Evolutionary conservation across 306 rosid species (phyloP).

Genomic region (Corylus heterophylla): DNA sequence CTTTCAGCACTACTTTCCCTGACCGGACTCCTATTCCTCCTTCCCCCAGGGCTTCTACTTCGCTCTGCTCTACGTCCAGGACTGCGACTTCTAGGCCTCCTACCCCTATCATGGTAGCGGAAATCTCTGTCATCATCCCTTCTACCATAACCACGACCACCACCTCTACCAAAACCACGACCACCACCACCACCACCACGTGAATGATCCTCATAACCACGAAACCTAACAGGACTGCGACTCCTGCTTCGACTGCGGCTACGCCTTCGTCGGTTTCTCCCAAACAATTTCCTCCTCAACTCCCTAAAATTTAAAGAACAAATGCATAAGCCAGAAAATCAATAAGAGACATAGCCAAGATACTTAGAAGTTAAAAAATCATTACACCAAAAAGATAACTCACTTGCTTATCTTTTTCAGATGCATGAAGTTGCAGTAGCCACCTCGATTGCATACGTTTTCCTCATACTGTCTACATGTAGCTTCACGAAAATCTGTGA

Average conservation of each 20-base stretch:
- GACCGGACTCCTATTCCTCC: conserved; percentile 65
- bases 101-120: conserved; percentile 60
- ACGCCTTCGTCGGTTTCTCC: conserved; percentile 75
- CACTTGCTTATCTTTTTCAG: conserved; percentile 95
- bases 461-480: conserved; percentile 99
- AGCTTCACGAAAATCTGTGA: conserved; percentile 99
- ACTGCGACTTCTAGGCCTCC: conserved; percentile 92
- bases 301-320: conserved; percentile 53
- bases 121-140: conserved; percentile 76
- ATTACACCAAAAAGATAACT: neutral
- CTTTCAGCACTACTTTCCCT: conserved; percentile 95
- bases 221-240: conserved; percentile 80
- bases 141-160: conserved; percentile 62
- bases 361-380: neutral
- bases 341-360: neutral
- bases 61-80: conserved; percentile 78
- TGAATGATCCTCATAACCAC: conserved; percentile 68
- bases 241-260: conserved; percentile 77
- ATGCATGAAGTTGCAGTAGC: conserved; percentile 98
- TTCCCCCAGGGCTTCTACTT: conserved; percentile 82
- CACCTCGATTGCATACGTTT: conserved; percentile 96
- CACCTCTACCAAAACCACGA: conserved; percentile 61
- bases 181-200: conserved; percentile 64
- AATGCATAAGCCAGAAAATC: neutral
- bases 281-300: conserved; percentile 78